Conservation (phyloP, 2,329 filamentous ascomycete genomes). For the Arthrobotrys pseudoclavata region DNA sequence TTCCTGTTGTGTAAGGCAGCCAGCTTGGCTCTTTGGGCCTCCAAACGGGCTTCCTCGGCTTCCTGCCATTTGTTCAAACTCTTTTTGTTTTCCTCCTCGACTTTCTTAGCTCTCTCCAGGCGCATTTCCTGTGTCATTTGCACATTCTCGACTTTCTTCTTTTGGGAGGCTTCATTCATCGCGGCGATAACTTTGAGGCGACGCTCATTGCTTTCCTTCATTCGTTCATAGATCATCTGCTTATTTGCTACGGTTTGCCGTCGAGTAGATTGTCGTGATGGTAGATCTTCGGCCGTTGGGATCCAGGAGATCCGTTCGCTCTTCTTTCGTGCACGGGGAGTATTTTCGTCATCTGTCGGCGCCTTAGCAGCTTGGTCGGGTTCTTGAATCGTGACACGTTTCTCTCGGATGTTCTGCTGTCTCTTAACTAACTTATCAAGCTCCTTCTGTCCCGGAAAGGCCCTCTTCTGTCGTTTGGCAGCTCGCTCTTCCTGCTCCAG, state of each 20-base stretch:
- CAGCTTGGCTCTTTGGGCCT: conserved; percentile 83
- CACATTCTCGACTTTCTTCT: conserved; percentile 78
- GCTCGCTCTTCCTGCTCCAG: conserved; percentile 74
- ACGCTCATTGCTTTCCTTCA: conserved; percentile 75
- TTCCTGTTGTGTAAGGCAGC: conserved; percentile 89
- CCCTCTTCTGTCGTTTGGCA: conserved; percentile 83
- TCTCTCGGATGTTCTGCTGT: conserved; percentile 51
- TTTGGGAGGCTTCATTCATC: conserved; percentile 74
- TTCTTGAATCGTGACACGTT: conserved; percentile 55
- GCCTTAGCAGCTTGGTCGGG: conserved; percentile 21
- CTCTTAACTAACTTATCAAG: conserved; percentile 53
- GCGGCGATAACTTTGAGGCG: conserved; percentile 65
- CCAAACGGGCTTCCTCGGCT: conserved; percentile 87
- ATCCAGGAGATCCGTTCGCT: conserved; percentile 80
- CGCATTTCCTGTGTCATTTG: conserved; percentile 89
- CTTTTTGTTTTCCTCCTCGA: conserved; percentile 89
- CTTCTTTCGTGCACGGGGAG: conserved; percentile 73
- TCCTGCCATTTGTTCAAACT: conserved; percentile 94
- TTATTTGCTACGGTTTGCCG: conserved; percentile 71
- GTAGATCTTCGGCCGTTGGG: conserved; percentile 67
- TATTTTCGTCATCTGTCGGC: conserved; percentile 17
- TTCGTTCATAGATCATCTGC: conserved; percentile 68
- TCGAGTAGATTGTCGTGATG: conserved; percentile 48
- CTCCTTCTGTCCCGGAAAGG: conserved; percentile 69
- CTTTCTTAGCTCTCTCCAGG: conserved; percentile 82